Evolutionary conservation across 2,329 filamentous ascomycete genomes (phyloP).

Genomic region (Arachnopeziza araneosa): DNA sequence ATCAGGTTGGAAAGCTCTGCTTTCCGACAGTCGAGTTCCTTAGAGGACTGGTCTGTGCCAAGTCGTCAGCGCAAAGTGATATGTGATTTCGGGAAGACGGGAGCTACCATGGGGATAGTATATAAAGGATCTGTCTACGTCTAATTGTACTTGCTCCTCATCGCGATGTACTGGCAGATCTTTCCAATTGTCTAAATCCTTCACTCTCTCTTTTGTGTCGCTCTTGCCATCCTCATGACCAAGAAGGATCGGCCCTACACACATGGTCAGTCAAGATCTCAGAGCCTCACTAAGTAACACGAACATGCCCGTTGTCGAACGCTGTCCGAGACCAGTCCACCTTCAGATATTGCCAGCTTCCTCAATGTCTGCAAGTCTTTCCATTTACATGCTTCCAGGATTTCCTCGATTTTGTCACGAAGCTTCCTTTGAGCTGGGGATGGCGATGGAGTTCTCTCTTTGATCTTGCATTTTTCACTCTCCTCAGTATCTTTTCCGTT

Average conservation of each 20-base stretch:
- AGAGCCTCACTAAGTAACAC: conserved; percentile 33
- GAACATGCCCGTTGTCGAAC: conserved; percentile 73
- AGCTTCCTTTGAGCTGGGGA: conserved; percentile 4
- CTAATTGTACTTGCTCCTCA: conserved; percentile 84
- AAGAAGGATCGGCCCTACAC: conserved; percentile 57
- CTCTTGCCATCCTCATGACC: conserved; percentile 31
- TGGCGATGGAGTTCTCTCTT: conserved; percentile 4
- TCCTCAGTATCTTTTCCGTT: conserved; percentile 15
- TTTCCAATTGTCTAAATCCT: conserved; percentile 25
- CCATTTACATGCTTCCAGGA: conserved; percentile 54
- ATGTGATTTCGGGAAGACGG: conserved; percentile 16
- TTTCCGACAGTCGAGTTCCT: conserved; percentile 67
- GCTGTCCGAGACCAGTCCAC: conserved; percentile 62
- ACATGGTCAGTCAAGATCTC: conserved; percentile 14
- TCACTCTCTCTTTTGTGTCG: conserved; percentile 4
- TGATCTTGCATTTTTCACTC: conserved; percentile 12
- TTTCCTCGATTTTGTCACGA: conserved; percentile 38
- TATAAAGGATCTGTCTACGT: conserved; percentile 94
- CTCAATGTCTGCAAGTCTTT: conserved; percentile 52
- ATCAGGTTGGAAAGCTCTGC: conserved; percentile 75
- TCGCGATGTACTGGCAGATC: conserved; percentile 72
- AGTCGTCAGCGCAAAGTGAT: conserved; percentile 22
- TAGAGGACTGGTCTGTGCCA: conserved; percentile 59
- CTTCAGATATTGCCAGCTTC: conserved; percentile 53
- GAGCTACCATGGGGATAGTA: conserved; percentile 80